Percentiles rank a stretch among this genome's conserved stretches.
phyloP scores from a whole-genome alignment of 306 rosid genomes.

The Inga laurina region DNA sequence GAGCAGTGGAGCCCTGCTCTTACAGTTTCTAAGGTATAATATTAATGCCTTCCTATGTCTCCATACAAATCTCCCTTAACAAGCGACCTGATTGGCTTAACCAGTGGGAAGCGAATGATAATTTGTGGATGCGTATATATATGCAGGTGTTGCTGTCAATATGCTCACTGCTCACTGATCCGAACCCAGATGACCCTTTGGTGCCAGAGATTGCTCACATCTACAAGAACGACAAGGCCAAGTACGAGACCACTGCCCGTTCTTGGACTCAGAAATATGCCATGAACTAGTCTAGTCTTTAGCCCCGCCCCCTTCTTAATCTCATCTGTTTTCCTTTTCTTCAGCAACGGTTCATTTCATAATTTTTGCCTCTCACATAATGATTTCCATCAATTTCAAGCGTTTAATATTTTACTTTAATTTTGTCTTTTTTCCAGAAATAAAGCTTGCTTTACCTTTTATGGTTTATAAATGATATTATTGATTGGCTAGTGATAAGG shows the following conservation, averaged over 20 bases:
- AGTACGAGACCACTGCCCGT: conserved; percentile 75
- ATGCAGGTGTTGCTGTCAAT: conserved; percentile 69
- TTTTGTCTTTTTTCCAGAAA: background rate
- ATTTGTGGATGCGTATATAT: background rate
- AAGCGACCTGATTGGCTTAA: no score
- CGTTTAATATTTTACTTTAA: no score
- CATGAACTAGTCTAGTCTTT: conserved; percentile 34
- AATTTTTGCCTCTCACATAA: background rate
- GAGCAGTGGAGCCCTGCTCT: conserved; percentile 49
- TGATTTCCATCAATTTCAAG: background rate
- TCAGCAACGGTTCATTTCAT: background rate
- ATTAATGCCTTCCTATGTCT: background rate
- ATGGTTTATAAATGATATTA: background rate
- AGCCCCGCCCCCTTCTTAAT: background rate
- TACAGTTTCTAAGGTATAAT: conserved; percentile 29
- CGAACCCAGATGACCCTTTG: conserved; percentile 82
- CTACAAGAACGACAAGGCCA: conserved; percentile 72
- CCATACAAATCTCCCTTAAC: background rate
- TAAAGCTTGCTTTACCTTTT: background rate
- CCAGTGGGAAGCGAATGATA: background rate
- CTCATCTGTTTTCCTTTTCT: background rate
- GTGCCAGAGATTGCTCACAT: conserved; percentile 82
- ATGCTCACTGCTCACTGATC: conserved; percentile 80
- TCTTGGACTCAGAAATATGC: conserved; percentile 88
- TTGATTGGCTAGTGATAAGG: no score